Conservation (phyloP, 495 filamentous ascomycete species). For the Penicillium cataractarum region DNA sequence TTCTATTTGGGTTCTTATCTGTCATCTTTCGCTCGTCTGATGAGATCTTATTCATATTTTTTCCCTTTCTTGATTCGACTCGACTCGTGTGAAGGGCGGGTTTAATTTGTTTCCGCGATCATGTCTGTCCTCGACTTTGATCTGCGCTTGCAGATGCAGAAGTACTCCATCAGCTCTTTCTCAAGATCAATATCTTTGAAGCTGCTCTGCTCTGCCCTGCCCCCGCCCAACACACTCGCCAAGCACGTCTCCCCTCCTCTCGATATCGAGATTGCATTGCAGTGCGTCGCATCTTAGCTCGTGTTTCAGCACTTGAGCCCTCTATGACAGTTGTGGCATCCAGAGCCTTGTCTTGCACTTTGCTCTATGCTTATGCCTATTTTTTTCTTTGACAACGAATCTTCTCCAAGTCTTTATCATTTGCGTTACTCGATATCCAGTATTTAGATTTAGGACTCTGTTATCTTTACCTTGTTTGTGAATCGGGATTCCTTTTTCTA, state of each 20-base stretch:
- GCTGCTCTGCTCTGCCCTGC: neutral
- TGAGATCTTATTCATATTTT: constrained; percentile 3
- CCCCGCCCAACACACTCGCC: neutral
- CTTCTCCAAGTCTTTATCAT: neutral
- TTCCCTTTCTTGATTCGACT: neutral
- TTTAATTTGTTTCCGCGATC: neutral
- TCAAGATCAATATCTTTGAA: neutral
- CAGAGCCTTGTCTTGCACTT: neutral
- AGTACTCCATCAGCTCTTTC: neutral
- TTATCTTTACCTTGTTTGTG: neutral
- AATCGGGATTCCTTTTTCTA: neutral
- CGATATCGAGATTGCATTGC: neutral
- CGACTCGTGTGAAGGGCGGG: neutral
- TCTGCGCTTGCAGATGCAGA: neutral
- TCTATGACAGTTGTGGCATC: constrained; percentile 2
- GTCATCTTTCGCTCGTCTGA: neutral
- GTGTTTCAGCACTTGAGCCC: constrained; percentile 6
- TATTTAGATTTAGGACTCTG: neutral
- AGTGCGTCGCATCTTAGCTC: neutral
- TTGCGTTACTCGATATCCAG: neutral
- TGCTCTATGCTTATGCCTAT: neutral
- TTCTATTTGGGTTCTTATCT: neutral
- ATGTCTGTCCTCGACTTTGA: neutral
- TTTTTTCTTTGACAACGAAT: neutral
- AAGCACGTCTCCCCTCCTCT: neutral